These are phyloP conservation scores for Bryum argenteum DNA, from an alignment of 225 moss, liverwort and hornwort genomes.

Conservation along the genomic window DNA sequence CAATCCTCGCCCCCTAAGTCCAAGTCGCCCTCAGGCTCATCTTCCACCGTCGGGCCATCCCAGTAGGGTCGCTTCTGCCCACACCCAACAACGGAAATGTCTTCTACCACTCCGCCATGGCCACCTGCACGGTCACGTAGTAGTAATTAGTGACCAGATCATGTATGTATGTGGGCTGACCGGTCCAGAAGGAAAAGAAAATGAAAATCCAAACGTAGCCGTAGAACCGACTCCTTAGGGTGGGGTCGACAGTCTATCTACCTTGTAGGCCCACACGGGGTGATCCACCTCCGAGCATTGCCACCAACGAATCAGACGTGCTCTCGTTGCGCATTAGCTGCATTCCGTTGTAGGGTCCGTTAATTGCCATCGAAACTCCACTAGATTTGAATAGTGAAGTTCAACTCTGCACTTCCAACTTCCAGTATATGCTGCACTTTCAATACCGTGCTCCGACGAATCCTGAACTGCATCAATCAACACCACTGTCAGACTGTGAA, in stretches of 20 bases:
- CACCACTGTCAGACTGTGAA: neutral
- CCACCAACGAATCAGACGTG: conserved; percentile 67
- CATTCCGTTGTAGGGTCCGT: conserved; percentile 56
- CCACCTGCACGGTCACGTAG: conserved; percentile 16
- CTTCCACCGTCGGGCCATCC: conserved; percentile 71
- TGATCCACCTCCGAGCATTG: conserved; percentile 60
- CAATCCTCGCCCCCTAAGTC: conserved; percentile 60
- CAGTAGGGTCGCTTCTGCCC: conserved; percentile 73
- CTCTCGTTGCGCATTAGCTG: conserved; percentile 71
- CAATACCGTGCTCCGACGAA: neutral
- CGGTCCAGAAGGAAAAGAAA: neutral
- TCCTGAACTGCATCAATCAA: conserved; percentile 25
- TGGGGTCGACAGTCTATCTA: conserved; percentile 41
- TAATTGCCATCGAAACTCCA: conserved; percentile 25
- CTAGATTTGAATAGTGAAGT: conserved; percentile 6
- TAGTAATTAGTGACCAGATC: conserved; percentile 5
- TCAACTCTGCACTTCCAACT: neutral
- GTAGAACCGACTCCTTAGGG: conserved; percentile 24
- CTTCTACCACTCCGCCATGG: conserved; percentile 66
- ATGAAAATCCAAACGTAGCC: neutral
- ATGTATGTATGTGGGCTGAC: too few relatives aligned
- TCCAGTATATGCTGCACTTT: neutral
- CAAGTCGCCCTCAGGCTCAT: conserved; percentile 29
- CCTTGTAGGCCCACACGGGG: conserved; percentile 63
- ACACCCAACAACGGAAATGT: conserved; percentile 37